A percentile compares a stretch with the other conserved stretches of the same genome.
phyloP scores from a whole-genome alignment of 1,284 basidiomycete species.

The Pascua sp. region DNA sequence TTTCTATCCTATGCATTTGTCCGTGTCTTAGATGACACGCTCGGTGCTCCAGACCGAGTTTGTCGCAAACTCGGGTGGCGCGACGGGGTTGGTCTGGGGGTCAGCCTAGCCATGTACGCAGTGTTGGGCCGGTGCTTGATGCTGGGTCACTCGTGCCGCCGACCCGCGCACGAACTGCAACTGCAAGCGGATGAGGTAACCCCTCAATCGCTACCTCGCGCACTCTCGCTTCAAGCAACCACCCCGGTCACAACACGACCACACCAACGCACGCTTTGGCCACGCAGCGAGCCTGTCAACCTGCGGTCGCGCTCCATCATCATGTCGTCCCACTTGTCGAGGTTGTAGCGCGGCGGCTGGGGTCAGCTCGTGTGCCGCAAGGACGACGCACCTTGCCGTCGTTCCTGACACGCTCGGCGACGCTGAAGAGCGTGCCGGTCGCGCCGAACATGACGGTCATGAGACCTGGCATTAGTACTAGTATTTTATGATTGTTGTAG shows the following conservation, averaged over 20 bases:
- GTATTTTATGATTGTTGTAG: constrained; percentile 1
- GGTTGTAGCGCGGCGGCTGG: constrained; percentile 74
- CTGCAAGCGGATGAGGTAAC: too few species aligned
- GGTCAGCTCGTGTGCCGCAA: not conserved
- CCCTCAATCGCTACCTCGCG: constrained; percentile 4
- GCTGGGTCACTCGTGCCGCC: too few species aligned
- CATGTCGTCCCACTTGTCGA: constrained; percentile 88
- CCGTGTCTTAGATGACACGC: not conserved
- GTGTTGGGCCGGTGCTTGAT: too few species aligned
- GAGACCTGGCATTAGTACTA: constrained; percentile 58
- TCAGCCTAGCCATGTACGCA: not conserved
- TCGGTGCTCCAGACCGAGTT: constrained; percentile 76
- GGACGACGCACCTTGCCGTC: constrained; percentile 71
- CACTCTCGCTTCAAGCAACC: not conserved
- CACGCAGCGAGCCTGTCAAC: constrained; percentile 80
- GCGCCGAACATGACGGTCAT: constrained; percentile 83
- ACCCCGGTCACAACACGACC: not conserved
- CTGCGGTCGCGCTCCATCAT: constrained; percentile 88
- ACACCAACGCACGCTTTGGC: constrained; percentile 63
- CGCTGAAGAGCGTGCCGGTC: constrained; percentile 77
- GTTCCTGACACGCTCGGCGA: constrained; percentile 72
- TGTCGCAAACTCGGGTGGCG: constrained; percentile 70
- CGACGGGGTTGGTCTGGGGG: constrained; percentile 63
- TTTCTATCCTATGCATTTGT: too few species aligned
- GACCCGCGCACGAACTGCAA: too few species aligned